Conservation (phyloP, 441 rosid species). For the Capsella rubella region DNA sequence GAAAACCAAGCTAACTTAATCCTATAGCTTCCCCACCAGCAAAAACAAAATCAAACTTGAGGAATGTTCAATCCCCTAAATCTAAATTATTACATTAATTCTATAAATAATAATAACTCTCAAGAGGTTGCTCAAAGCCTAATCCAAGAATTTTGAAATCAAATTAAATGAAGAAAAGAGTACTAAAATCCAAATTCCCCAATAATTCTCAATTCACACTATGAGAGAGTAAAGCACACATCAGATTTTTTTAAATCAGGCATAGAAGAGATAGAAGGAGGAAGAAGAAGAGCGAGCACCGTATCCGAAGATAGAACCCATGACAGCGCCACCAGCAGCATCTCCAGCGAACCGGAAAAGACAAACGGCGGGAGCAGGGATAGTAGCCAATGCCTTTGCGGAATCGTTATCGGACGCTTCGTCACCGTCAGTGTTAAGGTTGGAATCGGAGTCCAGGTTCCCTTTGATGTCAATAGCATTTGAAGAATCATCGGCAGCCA, state of each 20-base stretch:
- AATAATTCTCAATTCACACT: not conserved
- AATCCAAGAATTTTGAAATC: not conserved
- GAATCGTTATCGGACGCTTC: conserved; percentile 33
- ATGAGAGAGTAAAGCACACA: not conserved
- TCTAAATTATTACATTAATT: not conserved
- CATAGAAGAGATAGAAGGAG: not conserved
- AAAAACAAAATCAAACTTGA: conserved; percentile 1
- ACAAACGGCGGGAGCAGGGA: conserved; percentile 68
- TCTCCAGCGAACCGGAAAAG: conserved; percentile 77
- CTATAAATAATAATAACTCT: not conserved
- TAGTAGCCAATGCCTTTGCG: conserved; percentile 49
- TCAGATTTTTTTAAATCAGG: not conserved
- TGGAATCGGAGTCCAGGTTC: conserved; percentile 42
- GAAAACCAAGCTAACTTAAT: not conserved
- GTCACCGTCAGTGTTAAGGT: conserved; percentile 37
- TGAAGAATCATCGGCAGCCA: conserved; percentile 63
- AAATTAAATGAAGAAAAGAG: not conserved
- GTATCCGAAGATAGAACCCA: conserved; percentile 87
- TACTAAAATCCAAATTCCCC: no score
- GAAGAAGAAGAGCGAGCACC: conserved; percentile 48
- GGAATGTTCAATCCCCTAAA: conserved; percentile 1
- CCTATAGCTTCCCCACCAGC: not conserved
- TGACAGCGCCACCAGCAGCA: conserved; percentile 83
- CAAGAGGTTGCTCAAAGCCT: not conserved
- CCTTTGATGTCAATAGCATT: conserved; percentile 45